Evolutionary conservation across 179 eudicot species (phyloP).

Genomic region (Actinidia arguta): DNA sequence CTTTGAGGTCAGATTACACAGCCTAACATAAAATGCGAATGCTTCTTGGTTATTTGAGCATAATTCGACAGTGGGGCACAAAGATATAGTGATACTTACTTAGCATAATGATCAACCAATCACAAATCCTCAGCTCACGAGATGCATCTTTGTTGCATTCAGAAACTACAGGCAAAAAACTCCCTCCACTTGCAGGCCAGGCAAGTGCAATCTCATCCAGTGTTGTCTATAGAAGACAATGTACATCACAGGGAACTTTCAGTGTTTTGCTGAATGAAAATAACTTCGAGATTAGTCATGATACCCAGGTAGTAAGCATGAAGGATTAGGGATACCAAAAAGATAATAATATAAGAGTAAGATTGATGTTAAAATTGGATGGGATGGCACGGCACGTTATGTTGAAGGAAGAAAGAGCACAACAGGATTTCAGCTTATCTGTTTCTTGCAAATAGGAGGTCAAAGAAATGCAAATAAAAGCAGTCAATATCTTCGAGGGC

Average conservation of each 20-base stretch:
- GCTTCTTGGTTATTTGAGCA: not conserved
- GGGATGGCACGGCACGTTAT: not conserved
- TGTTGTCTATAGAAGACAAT: constrained; percentile 35
- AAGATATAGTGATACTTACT: constrained; percentile 46
- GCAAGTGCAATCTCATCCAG: constrained; percentile 41
- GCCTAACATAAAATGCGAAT: not conserved
- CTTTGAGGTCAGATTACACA: not conserved
- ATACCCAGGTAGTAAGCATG: not conserved
- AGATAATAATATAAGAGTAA: too few species aligned
- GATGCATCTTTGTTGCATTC: constrained; percentile 32
- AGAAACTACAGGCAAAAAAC: constrained; percentile 50
- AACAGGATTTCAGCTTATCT: not conserved
- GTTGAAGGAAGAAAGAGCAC: not conserved
- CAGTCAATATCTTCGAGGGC: not conserved
- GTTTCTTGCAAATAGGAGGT: not conserved
- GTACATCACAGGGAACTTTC: not conserved
- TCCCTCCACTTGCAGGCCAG: constrained; percentile 51
- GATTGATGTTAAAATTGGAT: not conserved
- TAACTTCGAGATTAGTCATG: not conserved
- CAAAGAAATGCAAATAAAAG: not conserved
- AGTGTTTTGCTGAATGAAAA: not conserved
- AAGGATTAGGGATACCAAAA: not conserved
- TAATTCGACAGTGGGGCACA: not conserved
- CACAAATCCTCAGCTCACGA: constrained; percentile 38
- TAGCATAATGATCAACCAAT: constrained; percentile 42